A percentile compares a stretch with the other conserved stretches of the same genome.
Conservation (phyloP, 768 basidiomycete species). For the Tylopilus sp. region DNA sequence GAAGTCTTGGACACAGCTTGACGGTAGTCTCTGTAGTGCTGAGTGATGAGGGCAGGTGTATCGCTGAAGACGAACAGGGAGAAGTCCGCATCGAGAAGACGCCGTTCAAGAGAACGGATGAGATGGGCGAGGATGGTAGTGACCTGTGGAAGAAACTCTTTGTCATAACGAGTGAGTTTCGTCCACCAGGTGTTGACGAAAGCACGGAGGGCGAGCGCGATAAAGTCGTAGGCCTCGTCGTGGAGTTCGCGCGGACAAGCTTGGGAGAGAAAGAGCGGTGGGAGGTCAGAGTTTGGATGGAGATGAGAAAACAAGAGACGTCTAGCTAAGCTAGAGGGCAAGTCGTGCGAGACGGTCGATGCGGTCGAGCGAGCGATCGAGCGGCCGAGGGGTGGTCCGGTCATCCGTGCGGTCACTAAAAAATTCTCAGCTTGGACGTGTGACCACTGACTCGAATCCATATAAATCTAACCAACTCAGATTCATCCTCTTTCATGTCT, state of each 20-base stretch:
- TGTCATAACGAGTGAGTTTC: slow-evolving; percentile 79
- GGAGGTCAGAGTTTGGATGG: slow-evolving; percentile 41
- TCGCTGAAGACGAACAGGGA: slow-evolving; percentile 58
- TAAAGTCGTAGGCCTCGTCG: slow-evolving; percentile 59
- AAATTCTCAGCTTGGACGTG: background rate
- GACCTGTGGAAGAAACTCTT: slow-evolving; percentile 73
- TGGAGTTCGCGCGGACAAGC: slow-evolving; percentile 52
- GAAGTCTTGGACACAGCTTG: slow-evolving; percentile 57
- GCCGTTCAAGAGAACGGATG: slow-evolving; percentile 57
- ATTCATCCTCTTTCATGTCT: slow-evolving; percentile 16
- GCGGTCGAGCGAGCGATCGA: slow-evolving; percentile 21
- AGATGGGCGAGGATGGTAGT: slow-evolving; percentile 55
- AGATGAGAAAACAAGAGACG: slow-evolving; percentile 66
- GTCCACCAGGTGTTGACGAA: slow-evolving; percentile 86
- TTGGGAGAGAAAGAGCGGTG: slow-evolving; percentile 49
- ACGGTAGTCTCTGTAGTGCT: slow-evolving; percentile 79
- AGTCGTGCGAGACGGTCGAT: slow-evolving; percentile 21
- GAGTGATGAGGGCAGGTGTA: slow-evolving; percentile 61
- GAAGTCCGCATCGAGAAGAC: slow-evolving; percentile 53
- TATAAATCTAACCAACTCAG: slow-evolving; percentile 23
- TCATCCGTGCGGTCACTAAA: slow-evolving; percentile 5
- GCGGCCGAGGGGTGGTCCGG: background rate
- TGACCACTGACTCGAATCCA: background rate
- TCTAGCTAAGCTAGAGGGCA: slow-evolving; percentile 38
- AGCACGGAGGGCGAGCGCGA: slow-evolving; percentile 76